These are phyloP conservation scores for Hymenochaete sp. DNA, from an alignment of 1,284 basidiomycete genomes.

Conservation along the genomic window DNA sequence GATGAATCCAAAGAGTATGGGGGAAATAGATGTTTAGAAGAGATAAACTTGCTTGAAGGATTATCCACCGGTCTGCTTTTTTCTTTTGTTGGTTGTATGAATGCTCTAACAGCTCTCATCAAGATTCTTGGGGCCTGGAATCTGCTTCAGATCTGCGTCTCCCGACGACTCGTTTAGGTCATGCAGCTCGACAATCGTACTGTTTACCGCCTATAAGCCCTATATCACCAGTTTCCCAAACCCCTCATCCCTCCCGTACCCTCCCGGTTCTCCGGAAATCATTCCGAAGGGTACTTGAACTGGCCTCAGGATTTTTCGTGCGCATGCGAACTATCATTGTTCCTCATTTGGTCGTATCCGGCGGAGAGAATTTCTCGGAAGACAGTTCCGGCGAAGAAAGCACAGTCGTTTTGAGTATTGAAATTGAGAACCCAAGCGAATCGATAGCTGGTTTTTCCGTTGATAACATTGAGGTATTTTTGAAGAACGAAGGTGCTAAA, in stretches of 20 bases:
- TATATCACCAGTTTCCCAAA: conserved; percentile 32
- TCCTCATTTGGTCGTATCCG: conserved; percentile 61
- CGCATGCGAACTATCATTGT: conserved; percentile 85
- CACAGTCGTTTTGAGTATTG: conserved; percentile 78
- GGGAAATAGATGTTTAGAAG: conserved; percentile 38
- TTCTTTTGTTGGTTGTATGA: neutral
- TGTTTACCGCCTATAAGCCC: conserved; percentile 43
- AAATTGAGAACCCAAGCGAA: conserved; percentile 70
- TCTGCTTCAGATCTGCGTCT: conserved; percentile 40
- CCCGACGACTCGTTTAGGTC: conserved; percentile 58
- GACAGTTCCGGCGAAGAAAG: conserved; percentile 72
- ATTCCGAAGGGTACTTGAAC: conserved; percentile 69
- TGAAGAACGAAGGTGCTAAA: conserved; percentile 68
- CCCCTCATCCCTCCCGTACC: conserved; percentile 35
- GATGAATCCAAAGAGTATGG: neutral
- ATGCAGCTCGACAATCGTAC: conserved; percentile 53
- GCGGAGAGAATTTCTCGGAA: conserved; percentile 28
- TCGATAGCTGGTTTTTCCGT: conserved; percentile 61
- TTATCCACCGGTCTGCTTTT: conserved; percentile 40
- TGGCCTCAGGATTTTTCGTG: conserved; percentile 75
- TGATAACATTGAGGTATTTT: conserved; percentile 59
- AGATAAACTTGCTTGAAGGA: conserved; percentile 74
- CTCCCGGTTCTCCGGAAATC: conserved; percentile 72
- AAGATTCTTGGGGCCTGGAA: neutral
- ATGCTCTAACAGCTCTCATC: neutral